Conservation (phyloP, 225 moss, liverwort and hornwort species). For the Asterella californica region DNA sequence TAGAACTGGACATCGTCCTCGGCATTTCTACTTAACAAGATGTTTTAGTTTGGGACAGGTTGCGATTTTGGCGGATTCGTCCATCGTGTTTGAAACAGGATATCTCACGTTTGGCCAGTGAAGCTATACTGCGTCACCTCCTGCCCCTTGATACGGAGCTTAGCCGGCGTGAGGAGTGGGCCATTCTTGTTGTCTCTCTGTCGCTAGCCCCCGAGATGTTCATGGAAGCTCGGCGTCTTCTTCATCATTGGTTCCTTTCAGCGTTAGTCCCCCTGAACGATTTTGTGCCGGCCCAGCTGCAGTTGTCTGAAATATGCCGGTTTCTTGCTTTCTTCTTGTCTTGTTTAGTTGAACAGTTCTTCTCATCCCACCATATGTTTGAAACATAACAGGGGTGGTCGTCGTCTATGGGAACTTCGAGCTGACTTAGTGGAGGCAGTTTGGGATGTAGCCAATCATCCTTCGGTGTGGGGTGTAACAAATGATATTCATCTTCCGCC, state of each 20-base stretch:
- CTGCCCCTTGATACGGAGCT: slow-evolving; percentile 42
- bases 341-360: neutral
- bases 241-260: slow-evolving; percentile 59
- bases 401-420: slow-evolving; percentile 69
- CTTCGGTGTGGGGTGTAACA: slow-evolving; percentile 30
- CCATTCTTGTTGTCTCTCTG: slow-evolving; percentile 51
- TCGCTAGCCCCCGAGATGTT: slow-evolving; percentile 67
- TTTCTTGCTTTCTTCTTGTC: neutral
- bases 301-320: neutral
- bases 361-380: neutral
- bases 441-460: slow-evolving; percentile 31
- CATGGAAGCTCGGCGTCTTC: slow-evolving; percentile 57
- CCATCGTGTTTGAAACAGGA: slow-evolving; percentile 61
- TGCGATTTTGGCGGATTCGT: slow-evolving; percentile 64
- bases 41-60: slow-evolving; percentile 33
- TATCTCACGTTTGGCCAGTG: slow-evolving; percentile 52
- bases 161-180: slow-evolving; percentile 35
- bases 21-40: no score
- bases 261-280: slow-evolving; percentile 46
- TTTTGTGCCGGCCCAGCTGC: neutral
- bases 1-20: no score
- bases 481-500: slow-evolving; percentile 36
- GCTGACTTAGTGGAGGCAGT: slow-evolving; percentile 53
- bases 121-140: slow-evolving; percentile 47
- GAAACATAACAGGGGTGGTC: slow-evolving; percentile 54